Evolutionary conservation across 2,329 filamentous ascomycete genomes (phyloP).

Genomic region (Penicillium sp.): DNA sequence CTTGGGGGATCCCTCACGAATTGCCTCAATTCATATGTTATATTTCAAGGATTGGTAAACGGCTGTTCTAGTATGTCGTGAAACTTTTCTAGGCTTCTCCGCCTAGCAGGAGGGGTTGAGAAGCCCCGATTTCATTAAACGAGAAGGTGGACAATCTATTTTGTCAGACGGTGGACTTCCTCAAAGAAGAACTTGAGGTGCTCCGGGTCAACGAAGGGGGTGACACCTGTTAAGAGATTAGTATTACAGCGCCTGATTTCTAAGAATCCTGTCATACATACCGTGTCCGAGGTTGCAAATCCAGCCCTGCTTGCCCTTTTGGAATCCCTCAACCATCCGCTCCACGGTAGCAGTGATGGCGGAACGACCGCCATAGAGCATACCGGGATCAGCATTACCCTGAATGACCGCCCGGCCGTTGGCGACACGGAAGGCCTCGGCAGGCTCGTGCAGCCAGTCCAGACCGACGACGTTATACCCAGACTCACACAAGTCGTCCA

Average conservation of each 20-base stretch:
- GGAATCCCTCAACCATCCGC: constrained; percentile 86
- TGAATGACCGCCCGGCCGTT: constrained; percentile 82
- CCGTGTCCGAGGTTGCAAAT: constrained; percentile 97
- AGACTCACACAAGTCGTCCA: constrained; percentile 83
- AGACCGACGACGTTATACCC: constrained; percentile 94
- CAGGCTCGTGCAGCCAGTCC: constrained; percentile 92
- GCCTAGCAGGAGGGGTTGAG: constrained; percentile 10
- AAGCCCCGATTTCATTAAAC: constrained; percentile 16
- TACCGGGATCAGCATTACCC: constrained; percentile 93
- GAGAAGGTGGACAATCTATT: constrained; percentile 19
- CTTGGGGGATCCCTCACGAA: constrained; percentile 4
- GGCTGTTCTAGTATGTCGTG: constrained; percentile 16
- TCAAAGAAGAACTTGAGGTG: constrained; percentile 92
- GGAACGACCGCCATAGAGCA: constrained; percentile 82
- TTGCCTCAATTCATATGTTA: constrained; percentile 12
- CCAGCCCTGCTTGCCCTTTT: constrained; percentile 85
- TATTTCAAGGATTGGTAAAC: constrained; percentile 11
- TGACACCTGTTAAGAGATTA: constrained; percentile 70
- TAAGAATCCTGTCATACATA: constrained; percentile 51
- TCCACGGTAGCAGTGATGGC: constrained; percentile 83
- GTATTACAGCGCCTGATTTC: constrained; percentile 24
- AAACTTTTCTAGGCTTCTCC: constrained; percentile 17
- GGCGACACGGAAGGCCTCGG: constrained; percentile 80
- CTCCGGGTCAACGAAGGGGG: constrained; percentile 91
- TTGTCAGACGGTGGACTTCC: constrained; percentile 74